phyloP scores from a whole-genome alignment of 768 basidiomycete genomes.

The Agaricus blazei region DNA sequence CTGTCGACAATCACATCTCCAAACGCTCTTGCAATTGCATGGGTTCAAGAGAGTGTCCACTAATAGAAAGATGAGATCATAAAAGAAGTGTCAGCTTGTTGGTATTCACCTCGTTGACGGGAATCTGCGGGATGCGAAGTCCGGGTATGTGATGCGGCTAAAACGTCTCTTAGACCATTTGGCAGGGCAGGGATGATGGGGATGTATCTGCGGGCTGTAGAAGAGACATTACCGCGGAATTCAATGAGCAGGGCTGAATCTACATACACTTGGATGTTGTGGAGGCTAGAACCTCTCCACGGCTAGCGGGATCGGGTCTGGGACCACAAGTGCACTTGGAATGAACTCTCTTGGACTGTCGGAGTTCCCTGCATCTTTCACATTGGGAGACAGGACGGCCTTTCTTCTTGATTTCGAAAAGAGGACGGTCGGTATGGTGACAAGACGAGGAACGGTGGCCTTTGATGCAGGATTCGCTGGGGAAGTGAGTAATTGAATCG shows the following conservation, averaged over 20 bases:
- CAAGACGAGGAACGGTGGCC: conserved; percentile 91
- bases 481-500: conserved; percentile 7
- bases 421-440: conserved; percentile 77
- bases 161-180: conserved; percentile 63
- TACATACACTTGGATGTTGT: conserved; percentile 37
- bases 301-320: conserved; percentile 26
- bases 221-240: too few relatives aligned
- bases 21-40: conserved; percentile 52
- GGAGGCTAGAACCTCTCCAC: conserved; percentile 26
- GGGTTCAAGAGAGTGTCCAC: conserved; percentile 62
- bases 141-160: conserved; percentile 24
- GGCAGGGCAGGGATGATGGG: conserved; percentile 69
- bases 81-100: neutral
- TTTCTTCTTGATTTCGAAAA: conserved; percentile 94
- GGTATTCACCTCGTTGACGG: conserved; percentile 43
- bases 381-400: conserved; percentile 92
- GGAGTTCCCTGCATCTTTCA: conserved; percentile 73
- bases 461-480: conserved; percentile 89
- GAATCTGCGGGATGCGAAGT: conserved; percentile 30
- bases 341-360: conserved; percentile 76
- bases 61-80: conserved; percentile 20
- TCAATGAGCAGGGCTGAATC: neutral
- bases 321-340: conserved; percentile 74
- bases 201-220: conserved; percentile 58
- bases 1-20: conserved; percentile 47